Evolutionary conservation across 1,284 basidiomycete genomes (phyloP).

Genomic region (Coriolopsis trogii): DNA sequence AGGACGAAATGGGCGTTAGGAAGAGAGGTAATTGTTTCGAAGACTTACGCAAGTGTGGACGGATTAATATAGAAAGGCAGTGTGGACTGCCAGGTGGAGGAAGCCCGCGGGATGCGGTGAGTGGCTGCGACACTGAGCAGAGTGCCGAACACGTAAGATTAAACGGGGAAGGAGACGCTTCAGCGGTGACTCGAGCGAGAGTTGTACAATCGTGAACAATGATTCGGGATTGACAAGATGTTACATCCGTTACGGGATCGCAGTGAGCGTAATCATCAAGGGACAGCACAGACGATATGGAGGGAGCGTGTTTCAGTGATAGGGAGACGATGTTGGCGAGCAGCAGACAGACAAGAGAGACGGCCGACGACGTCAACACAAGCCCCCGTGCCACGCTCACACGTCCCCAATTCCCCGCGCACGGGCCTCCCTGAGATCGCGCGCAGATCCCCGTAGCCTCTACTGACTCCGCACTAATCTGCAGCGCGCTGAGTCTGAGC

Average conservation of each 20-base stretch:
- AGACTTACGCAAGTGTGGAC: slow-evolving; percentile 6
- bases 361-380: no score
- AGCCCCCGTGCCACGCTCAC: no score
- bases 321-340: neutral
- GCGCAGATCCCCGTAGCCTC: neutral
- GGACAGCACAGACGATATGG: slow-evolving; percentile 15
- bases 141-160: slow-evolving; percentile 25
- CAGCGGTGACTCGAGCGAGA: no score
- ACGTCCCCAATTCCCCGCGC: no score
- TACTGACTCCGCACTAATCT: slow-evolving; percentile 13
- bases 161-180: slow-evolving; percentile 18
- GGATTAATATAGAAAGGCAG: slow-evolving; percentile 11
- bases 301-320: slow-evolving; percentile 14
- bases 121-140: slow-evolving; percentile 19
- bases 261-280: slow-evolving; percentile 10
- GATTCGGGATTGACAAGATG: slow-evolving; percentile 20
- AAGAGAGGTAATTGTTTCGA: slow-evolving; percentile 15
- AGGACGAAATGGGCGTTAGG: slow-evolving; percentile 14
- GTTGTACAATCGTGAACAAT: slow-evolving; percentile 12
- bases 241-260: neutral
- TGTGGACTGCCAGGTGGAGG: slow-evolving; percentile 4
- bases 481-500: neutral
- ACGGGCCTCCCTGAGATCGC: neutral
- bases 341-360: neutral
- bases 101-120: slow-evolving; percentile 5